A percentile compares a stretch with the other conserved stretches of the same genome.
phyloP scores from a whole-genome alignment of 2,329 filamentous ascomycete genomes.

The Shiraia bambusicola region DNA sequence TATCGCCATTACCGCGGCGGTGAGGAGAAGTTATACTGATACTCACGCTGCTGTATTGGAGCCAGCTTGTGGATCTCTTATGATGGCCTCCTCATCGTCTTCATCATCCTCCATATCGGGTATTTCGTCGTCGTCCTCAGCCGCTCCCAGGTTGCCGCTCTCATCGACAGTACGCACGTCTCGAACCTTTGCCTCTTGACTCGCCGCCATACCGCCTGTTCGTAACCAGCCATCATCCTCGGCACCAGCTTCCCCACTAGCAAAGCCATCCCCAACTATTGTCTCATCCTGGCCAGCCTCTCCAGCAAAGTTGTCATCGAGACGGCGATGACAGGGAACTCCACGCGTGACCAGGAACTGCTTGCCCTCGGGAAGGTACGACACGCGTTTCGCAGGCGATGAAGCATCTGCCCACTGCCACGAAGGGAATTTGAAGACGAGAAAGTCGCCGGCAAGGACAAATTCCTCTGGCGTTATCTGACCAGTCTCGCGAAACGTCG shows the following conservation, averaged over 20 bases:
- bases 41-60: conserved; percentile 59
- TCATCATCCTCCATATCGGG: conserved; percentile 98
- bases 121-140: conserved; percentile 75
- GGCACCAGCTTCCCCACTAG: conserved; percentile 49
- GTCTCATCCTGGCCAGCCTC: conserved; percentile 84
- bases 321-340: conserved; percentile 86
- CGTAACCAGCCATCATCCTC: conserved; percentile 89
- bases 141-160: conserved; percentile 79
- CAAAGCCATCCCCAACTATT: conserved; percentile 76
- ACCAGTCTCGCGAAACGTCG: conserved; percentile 89
- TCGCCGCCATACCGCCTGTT: conserved; percentile 76
- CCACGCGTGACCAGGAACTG: conserved; percentile 95
- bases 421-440: conserved; percentile 98
- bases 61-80: conserved; percentile 59
- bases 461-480: conserved; percentile 98
- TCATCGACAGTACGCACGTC: conserved; percentile 90
- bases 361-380: conserved; percentile 82
- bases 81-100: conserved; percentile 92
- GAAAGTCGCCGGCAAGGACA: conserved; percentile 90
- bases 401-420: conserved; percentile 96
- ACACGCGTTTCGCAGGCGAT: conserved; percentile 72
- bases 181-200: conserved; percentile 71
- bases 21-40: not conserved
- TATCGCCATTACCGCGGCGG: not conserved
- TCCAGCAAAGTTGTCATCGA: conserved; percentile 91